A percentile compares a stretch with the other conserved stretches of the same genome.
phyloP scores from a whole-genome alignment of 2,329 filamentous ascomycete species.

The Claviceps sp. region DNA sequence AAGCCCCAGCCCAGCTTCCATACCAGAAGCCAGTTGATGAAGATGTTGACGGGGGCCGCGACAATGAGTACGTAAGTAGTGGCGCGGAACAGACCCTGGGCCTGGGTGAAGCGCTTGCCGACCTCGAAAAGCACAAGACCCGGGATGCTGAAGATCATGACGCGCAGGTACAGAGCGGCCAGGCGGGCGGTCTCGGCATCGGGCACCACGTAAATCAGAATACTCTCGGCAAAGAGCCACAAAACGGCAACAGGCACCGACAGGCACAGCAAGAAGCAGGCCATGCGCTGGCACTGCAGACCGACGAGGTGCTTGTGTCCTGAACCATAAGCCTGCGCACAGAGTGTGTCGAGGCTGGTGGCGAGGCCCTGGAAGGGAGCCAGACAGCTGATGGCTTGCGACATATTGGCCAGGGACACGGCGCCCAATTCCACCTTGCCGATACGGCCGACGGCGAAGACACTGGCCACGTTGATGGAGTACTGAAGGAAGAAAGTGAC shows the following conservation, averaged over 20 bases:
- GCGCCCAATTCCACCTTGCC: slow-evolving; percentile 46
- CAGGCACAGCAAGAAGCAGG: slow-evolving; percentile 59
- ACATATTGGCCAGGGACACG: slow-evolving; percentile 51
- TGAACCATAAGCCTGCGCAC: slow-evolving; percentile 85
- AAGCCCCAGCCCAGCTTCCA: slow-evolving; percentile 60
- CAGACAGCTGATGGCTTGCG: slow-evolving; percentile 64
- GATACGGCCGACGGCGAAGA: slow-evolving; percentile 65
- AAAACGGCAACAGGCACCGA: slow-evolving; percentile 59
- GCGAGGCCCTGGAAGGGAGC: slow-evolving; percentile 74
- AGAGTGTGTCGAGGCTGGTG: slow-evolving; percentile 83
- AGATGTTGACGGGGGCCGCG: slow-evolving; percentile 62
- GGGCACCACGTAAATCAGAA: slow-evolving; percentile 38
- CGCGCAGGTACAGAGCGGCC: slow-evolving; percentile 58
- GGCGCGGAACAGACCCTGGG: slow-evolving; percentile 68
- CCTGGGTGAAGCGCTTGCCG: slow-evolving; percentile 70
- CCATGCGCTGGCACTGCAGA: slow-evolving; percentile 69
- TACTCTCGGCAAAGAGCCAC: slow-evolving; percentile 55
- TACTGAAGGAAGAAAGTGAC: slow-evolving; percentile 67
- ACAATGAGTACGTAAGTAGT: slow-evolving; percentile 66
- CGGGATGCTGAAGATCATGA: slow-evolving; percentile 61
- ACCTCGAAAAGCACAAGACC: slow-evolving; percentile 66
- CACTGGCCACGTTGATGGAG: slow-evolving; percentile 68
- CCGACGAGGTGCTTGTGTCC: slow-evolving; percentile 82
- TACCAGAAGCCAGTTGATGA: slow-evolving; percentile 68
- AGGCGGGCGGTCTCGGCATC: slow-evolving; percentile 49